phyloP scores from a whole-genome alignment of 2,329 filamentous ascomycete species.

The Pseudonectria buxi region DNA sequence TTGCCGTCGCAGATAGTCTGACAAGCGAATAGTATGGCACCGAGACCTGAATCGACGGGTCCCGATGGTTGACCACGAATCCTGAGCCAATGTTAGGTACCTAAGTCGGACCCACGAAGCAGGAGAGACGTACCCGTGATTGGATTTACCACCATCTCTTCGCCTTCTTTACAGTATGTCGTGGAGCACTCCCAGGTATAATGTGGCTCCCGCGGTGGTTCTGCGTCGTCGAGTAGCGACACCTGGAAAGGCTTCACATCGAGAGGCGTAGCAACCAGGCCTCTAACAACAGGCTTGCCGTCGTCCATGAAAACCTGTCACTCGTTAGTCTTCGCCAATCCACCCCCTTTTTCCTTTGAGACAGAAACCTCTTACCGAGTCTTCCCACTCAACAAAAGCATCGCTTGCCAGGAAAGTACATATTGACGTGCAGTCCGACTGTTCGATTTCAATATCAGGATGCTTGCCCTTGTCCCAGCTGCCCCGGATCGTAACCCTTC shows the following conservation, averaged over 20 bases:
- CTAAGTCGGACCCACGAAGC: neutral
- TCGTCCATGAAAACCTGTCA: slow-evolving; percentile 37
- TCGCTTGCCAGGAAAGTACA: slow-evolving; percentile 46
- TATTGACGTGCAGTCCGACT: slow-evolving; percentile 37
- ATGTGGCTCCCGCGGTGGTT: slow-evolving; percentile 27
- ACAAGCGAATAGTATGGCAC: slow-evolving; percentile 45
- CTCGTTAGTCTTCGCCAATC: slow-evolving; percentile 5
- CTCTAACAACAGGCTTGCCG: slow-evolving; percentile 38
- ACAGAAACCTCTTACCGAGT: slow-evolving; percentile 31
- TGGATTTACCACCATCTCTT: slow-evolving; percentile 27
- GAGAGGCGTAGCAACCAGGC: slow-evolving; percentile 47
- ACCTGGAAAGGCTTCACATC: slow-evolving; percentile 45
- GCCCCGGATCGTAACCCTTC: slow-evolving; percentile 36
- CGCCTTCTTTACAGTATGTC: slow-evolving; percentile 31
- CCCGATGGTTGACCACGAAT: slow-evolving; percentile 36
- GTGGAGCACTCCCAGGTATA: slow-evolving; percentile 39
- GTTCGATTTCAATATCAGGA: slow-evolving; percentile 33
- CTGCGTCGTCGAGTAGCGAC: slow-evolving; percentile 26
- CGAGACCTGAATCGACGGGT: slow-evolving; percentile 14
- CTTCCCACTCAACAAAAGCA: slow-evolving; percentile 51
- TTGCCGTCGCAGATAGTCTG: slow-evolving; percentile 45
- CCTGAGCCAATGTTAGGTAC: slow-evolving; percentile 27
- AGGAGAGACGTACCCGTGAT: slow-evolving; percentile 9
- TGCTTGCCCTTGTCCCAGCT: slow-evolving; percentile 28
- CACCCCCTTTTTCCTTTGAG: fast-evolving